Base-by-base conservation (phyloP, 1,139 yeast species). In the Zygosaccharomyces sapae region DNA sequence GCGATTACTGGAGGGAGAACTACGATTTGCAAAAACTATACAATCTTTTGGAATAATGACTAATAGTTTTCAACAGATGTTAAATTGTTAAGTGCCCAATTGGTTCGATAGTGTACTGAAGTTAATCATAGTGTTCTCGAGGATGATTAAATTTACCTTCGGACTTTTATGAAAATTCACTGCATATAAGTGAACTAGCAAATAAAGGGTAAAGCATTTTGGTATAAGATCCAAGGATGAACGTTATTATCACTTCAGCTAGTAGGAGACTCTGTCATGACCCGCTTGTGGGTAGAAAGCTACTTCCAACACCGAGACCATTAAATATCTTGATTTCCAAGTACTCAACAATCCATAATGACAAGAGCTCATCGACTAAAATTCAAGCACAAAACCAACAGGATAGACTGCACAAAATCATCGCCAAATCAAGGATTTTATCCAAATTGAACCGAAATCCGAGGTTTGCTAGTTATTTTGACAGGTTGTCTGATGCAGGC, bases 1-100 rank as follows among this genome's bases (percentile, higher is more conserved):
- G 95, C 29, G 74, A 75, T 10, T 64, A 74, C 46, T 81, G 86
- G 77, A 74, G 95, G 58, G 83, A 81, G 45, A 72, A 75, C 41
- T 83, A 76, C 58, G 86, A 86, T 61, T 66, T 86, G 31, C 79
- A 80, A 45, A 68, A 66, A 20, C 70, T 79, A 33, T 83, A 83
- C 55, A 84, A 80, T 47, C 56, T 64, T 30, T 42, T 55, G 16
- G 59, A 54, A 22, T 55, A 38, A 53, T 16, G 2, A 2, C 16
- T 16, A 16, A 2, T 16, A 16, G 2, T 2, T 2, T 16, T 16
- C 2, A 16, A 16, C 16, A 16, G 2, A 16, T n/a, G n/a, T n/a
- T n/a, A n/a, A n/a, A n/a, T n/a, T n/a, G n/a, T n/a, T n/a, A n/a
- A n/a, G n/a, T n/a, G n/a, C n/a, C n/a, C n/a, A n/a, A n/a, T n/a